Percentiles rank a stretch among this genome's conserved stretches.
Conservation (phyloP, 352 stramenopile genomes). For the Pythium aquatile region DNA sequence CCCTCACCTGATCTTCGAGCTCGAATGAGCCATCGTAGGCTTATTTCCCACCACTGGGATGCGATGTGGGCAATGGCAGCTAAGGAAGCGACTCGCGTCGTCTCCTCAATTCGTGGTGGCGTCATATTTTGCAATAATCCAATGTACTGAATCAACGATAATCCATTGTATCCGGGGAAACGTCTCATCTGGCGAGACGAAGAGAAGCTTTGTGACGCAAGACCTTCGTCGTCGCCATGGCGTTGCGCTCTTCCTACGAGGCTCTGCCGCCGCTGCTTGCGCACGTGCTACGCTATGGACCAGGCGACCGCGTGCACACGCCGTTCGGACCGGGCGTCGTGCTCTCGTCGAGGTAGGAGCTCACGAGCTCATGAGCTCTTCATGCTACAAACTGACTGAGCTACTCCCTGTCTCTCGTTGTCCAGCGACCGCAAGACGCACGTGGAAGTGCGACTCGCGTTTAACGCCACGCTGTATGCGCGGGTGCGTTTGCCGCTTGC, state of each 20-base stretch:
- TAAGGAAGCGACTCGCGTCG: too few relatives aligned
- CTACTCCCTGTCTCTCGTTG: slow-evolving; percentile 8
- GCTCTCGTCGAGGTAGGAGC: slow-evolving; percentile 26
- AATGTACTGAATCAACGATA: neutral
- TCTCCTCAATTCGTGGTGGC: too few relatives aligned
- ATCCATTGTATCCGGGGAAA: neutral
- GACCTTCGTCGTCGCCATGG: neutral
- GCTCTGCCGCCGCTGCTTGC: slow-evolving; percentile 68
- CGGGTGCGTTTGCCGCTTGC: slow-evolving; percentile 28
- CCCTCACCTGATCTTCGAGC: too few relatives aligned
- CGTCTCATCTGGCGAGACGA: neutral
- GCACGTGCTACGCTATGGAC: slow-evolving; percentile 59
- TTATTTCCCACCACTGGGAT: too few relatives aligned
- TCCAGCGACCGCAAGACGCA: slow-evolving; percentile 48
- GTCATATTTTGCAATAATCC: neutral
- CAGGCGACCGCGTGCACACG: slow-evolving; percentile 63
- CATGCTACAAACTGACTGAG: neutral
- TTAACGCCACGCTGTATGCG: slow-evolving; percentile 56
- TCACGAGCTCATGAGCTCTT: neutral
- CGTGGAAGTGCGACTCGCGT: slow-evolving; percentile 49
- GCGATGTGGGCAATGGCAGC: too few relatives aligned
- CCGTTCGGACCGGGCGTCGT: slow-evolving; percentile 64
- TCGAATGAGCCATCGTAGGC: too few relatives aligned
- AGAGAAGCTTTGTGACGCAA: neutral
- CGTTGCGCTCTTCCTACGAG: slow-evolving; percentile 14